Base-by-base conservation (phyloP, 1,284 basidiomycete species). In the Leccinum pachyderme region DNA sequence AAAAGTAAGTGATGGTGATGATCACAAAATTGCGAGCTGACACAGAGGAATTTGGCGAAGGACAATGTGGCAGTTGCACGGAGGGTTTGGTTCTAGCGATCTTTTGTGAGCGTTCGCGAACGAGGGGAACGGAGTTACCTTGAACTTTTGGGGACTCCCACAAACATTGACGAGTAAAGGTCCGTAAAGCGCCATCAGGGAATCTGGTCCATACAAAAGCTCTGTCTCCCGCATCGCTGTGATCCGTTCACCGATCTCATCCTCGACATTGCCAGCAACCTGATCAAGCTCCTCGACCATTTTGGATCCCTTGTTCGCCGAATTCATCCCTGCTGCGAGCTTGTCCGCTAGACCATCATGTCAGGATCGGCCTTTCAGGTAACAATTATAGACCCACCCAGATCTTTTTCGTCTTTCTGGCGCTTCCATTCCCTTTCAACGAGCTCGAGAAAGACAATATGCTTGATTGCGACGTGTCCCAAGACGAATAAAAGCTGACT, bases 351-450 rank as follows among this genome's bases (percentile, higher is more conserved):
- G 52, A 41, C 49, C 43, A 60, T 49, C 4, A 7, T 7, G 18
- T 51, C 4, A 52, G 18, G 22, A 15, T 5, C 9, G 27, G 25
- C 5, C 7, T 18, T 18, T 5, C 32, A 22, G 46, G n/a, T 11
- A 39, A 39, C 8, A 12, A 53, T 29, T 24, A 13, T 25, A 50
- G 9, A 72, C 82, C 54, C 65, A 90, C 93, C 87, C 63, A 87
- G 80, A 50, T 82, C 87, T 56, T 84, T 87, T 68, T 93, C 93
- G 53, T 96, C 93, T 75, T 98, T 98, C 71, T 96, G 88, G 13
- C 95, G 79, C 76, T 99, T 99, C 84, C 92, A 91, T 70, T 99
- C 96, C 37, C 95, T 80, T 73, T 99, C 96, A n/a, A 98, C 90
- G 44, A 98, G 79, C 72, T 99, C 96, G 31, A 99, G 83, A 70